Conservation (phyloP, 371 early-diverging fungal genomes). For the Apophysomyces trapeziformis region DNA sequence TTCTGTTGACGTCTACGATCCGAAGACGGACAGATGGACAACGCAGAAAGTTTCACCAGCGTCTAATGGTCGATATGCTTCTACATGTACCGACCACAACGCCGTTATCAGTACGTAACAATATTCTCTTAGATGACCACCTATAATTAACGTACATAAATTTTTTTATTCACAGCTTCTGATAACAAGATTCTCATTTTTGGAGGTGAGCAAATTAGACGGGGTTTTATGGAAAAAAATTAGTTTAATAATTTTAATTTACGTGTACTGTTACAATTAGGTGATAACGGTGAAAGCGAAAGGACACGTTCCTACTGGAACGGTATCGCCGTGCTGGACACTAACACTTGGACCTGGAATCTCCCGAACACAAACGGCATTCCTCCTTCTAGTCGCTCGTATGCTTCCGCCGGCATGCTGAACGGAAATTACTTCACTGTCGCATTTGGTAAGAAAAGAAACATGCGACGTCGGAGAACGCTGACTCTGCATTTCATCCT, state of each 20-base stretch:
- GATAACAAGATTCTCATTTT: slow-evolving; percentile 46
- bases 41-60: slow-evolving; percentile 5
- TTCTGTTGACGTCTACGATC: slow-evolving; percentile 34
- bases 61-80: slow-evolving; percentile 19
- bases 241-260: no score
- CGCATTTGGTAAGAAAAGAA: slow-evolving; percentile 44
- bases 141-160: slow-evolving; percentile 1
- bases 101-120: slow-evolving; percentile 48
- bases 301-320: slow-evolving; percentile 35
- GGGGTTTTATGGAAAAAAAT: no score
- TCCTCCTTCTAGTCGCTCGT: slow-evolving; percentile 46
- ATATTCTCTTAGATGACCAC: slow-evolving; percentile 7
- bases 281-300: slow-evolving; percentile 28
- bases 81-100: slow-evolving; percentile 31
- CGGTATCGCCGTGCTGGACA: slow-evolving; percentile 39
- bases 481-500: not conserved
- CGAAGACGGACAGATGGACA: slow-evolving; percentile 29
- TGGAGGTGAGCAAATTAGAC: slow-evolving; percentile 39
- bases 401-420: slow-evolving; percentile 44
- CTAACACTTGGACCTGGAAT: slow-evolving; percentile 49
- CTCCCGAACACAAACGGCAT: slow-evolving; percentile 36
- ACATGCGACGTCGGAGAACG: not conserved
- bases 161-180: slow-evolving; percentile 22
- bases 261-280: slow-evolving; percentile 17
- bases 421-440: slow-evolving; percentile 37